phyloP scores from a whole-genome alignment of 306 rosid genomes.

The Vigna hirtella region DNA sequence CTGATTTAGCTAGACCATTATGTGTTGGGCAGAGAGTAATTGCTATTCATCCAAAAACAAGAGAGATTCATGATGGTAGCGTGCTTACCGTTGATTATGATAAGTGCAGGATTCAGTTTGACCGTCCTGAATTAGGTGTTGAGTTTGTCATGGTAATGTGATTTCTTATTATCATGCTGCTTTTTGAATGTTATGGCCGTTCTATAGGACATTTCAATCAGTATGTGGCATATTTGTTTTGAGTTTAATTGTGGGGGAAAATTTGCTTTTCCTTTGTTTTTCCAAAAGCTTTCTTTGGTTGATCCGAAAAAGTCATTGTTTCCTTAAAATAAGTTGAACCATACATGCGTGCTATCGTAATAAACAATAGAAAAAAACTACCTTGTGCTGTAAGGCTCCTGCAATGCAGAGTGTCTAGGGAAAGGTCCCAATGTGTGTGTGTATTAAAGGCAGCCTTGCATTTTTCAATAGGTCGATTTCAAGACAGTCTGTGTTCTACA shows the following conservation, averaged over 20 bases:
- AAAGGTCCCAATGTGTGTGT: constrained; percentile 9
- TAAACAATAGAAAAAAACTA: neutral
- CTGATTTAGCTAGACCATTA: constrained; percentile 91
- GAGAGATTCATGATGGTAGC: constrained; percentile 91
- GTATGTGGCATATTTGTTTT: constrained; percentile 11
- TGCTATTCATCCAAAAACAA: constrained; percentile 87
- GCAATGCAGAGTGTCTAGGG: constrained; percentile 17
- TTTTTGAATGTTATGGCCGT: constrained; percentile 23
- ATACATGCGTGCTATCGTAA: neutral
- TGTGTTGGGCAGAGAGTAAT: constrained; percentile 89
- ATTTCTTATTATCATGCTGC: constrained; percentile 41
- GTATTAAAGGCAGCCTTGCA: constrained; percentile 28
- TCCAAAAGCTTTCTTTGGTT: neutral
- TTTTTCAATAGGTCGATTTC: constrained; percentile 18
- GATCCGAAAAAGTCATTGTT: neutral
- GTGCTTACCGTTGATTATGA: constrained; percentile 92
- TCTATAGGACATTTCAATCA: constrained; percentile 26
- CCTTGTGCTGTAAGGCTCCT: constrained; percentile 3
- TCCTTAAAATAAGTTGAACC: constrained; percentile 8
- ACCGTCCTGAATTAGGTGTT: constrained; percentile 85
- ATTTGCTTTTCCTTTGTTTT: neutral
- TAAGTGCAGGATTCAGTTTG: constrained; percentile 90
- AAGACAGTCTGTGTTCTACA: neutral
- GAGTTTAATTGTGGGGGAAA: neutral
- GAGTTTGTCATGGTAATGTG: constrained; percentile 78